Evolutionary conservation across 768 basidiomycete genomes (phyloP), one percentile per base, ranked within the genome.

Genomic region (Amanita rubescens): DNA sequence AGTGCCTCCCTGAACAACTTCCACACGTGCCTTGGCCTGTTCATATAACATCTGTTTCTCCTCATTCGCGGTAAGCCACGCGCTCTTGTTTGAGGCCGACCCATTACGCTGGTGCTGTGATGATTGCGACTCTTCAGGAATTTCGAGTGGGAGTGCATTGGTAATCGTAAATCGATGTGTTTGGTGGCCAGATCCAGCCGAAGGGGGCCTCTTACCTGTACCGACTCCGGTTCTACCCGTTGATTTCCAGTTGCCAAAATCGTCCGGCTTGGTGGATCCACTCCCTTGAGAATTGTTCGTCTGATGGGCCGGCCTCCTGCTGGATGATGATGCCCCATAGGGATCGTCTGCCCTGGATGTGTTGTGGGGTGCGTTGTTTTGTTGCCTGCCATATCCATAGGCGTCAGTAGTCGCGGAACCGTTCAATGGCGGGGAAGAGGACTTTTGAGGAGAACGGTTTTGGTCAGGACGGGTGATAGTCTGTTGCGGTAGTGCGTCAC

Each of bases 41-140:
- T 87, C 79, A 64, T 79, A 90, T 37, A 87, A 65, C 45, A 71
- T 71, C 15, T 76, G 64, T 62, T 91, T 91, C 68, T 92, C 90
- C 17, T 82, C 78, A 64, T 71, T 74, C 6, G 78, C 76, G 15
- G 62, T 71, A 4, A 73, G 73, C 86, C 87, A 91, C 57, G 39
- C n/a, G 19, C 33, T 33, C 32, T 37, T 49, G 20, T 11, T 10
- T 2, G 47, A 56, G 55, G 43, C 44, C 47, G 34, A 35, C 1
- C n/a, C 47, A 22, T 35, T 60, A 57, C 33, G 52, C 44, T 2
- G 60, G 22, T 15, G 53, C 43, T 2, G 59, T 42, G 44, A n/a
- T 32, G 54, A 55, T 33, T 60, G 55, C 43, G 60, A 47, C 22
- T 66, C 59, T 35, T 60, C 58, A 11, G 70, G 64, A 27, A 65